Conservation (phyloP, 371 early-diverging fungal species). For the Batkoa obscura region DNA sequence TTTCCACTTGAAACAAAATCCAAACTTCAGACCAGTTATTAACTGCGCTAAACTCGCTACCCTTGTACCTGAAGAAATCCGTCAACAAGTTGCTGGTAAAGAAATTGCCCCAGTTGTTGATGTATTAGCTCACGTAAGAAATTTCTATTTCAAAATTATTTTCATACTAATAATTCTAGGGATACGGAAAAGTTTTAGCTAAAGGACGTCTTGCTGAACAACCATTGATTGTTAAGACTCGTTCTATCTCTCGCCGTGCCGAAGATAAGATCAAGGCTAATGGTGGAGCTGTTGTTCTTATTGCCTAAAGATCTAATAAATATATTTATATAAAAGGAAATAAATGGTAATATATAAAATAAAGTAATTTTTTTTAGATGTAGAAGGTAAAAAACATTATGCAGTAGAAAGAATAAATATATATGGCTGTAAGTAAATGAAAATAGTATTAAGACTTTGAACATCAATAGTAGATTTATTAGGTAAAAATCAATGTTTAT, state of each 20-base stretch:
- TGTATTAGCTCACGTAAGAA: constrained; percentile 48
- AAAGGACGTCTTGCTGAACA: constrained; percentile 79
- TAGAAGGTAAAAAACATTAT: too few relatives aligned
- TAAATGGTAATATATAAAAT: too few relatives aligned
- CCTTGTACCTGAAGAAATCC: constrained; percentile 80
- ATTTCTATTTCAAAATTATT: constrained; percentile 5
- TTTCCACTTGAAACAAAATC: constrained; percentile 94
- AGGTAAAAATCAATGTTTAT: too few relatives aligned
- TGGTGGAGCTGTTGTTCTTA: constrained; percentile 67
- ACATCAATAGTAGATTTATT: too few relatives aligned
- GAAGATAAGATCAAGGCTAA: constrained; percentile 97
- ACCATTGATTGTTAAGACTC: constrained; percentile 97
- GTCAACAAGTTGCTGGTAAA: constrained; percentile 69
- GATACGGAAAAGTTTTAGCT: constrained; percentile 95
- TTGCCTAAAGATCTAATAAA: too few relatives aligned
- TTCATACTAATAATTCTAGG: constrained; percentile 18
- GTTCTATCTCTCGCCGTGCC: constrained; percentile 84
- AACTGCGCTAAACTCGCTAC: constrained; percentile 92
- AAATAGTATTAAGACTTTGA: too few relatives aligned
- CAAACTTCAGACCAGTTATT: constrained; percentile 70
- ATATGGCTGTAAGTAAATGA: too few relatives aligned
- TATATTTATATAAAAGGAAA: too few relatives aligned
- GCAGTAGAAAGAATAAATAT: too few relatives aligned
- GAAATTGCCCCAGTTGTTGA: constrained; percentile 91
- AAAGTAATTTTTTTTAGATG: too few relatives aligned